Conservation (phyloP, 176 grass and related monocot species). For the Aegilops sharonensis region DNA sequence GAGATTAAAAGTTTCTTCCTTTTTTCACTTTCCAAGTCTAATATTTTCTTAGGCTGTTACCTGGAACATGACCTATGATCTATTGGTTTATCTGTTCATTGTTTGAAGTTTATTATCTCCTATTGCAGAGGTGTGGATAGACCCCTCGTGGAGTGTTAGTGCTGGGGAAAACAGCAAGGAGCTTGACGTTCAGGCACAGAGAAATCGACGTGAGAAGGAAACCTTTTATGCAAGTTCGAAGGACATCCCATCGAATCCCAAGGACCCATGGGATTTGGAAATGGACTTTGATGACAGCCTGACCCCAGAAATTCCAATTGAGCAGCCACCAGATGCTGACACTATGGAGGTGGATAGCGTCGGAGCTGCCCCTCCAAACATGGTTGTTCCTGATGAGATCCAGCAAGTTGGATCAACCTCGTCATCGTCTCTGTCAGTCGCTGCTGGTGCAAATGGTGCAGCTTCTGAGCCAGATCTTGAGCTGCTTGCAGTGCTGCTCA, state of each 20-base stretch:
- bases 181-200: constrained; percentile 66
- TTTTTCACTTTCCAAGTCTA: neutral
- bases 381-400: constrained; percentile 5
- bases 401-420: constrained; percentile 34
- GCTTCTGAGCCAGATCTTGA: constrained; percentile 64
- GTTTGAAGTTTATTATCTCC: constrained; percentile 44
- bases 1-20: neutral
- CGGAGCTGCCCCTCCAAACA: neutral
- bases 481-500: constrained; percentile 86
- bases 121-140: constrained; percentile 65
- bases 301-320: constrained; percentile 79
- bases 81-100: constrained; percentile 19
- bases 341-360: constrained; percentile 36
- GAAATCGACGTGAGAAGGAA: constrained; percentile 78
- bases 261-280: constrained; percentile 89
- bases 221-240: constrained; percentile 54
- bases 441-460: constrained; percentile 17
- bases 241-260: constrained; percentile 69
- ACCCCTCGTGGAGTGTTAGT: constrained; percentile 68
- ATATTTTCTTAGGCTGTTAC: neutral
- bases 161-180: constrained; percentile 86
- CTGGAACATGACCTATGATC: neutral
- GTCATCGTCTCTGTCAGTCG: constrained; percentile 34
- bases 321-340: constrained; percentile 68
- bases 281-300: constrained; percentile 94